A percentile compares a stretch with the other conserved stretches of the same genome.
Conservation (phyloP, 441 rosid genomes). For the Macaranga tanarius region DNA sequence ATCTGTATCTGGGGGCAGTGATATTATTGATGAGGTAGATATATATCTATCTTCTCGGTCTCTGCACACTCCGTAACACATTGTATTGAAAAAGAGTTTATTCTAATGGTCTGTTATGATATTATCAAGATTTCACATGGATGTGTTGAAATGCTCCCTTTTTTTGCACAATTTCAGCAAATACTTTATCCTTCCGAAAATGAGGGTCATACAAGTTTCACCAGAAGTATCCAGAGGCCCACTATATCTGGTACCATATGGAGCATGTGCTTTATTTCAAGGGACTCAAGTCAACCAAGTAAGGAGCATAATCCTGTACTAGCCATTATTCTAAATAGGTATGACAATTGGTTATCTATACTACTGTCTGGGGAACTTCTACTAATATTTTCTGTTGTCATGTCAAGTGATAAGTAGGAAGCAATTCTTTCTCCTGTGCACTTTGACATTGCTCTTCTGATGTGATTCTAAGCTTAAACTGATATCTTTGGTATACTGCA, state of each 20-base stretch:
- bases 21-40: slow-evolving; percentile 66
- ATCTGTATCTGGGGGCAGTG: slow-evolving; percentile 56
- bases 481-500: slow-evolving; percentile 41
- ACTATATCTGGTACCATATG: slow-evolving; percentile 82
- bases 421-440: slow-evolving; percentile 22
- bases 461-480: slow-evolving; percentile 27
- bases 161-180: slow-evolving; percentile 51
- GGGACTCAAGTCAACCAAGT: slow-evolving; percentile 45
- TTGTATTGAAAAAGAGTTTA: slow-evolving; percentile 19
- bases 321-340: slow-evolving; percentile 92
- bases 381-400: slow-evolving; percentile 19
- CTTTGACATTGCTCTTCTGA: slow-evolving; percentile 26
- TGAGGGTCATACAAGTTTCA: slow-evolving; percentile 39
- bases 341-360: slow-evolving; percentile 32
- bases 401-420: slow-evolving; percentile 26
- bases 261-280: slow-evolving; percentile 98
- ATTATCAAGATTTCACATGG: slow-evolving; percentile 16
- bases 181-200: slow-evolving; percentile 72
- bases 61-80: slow-evolving; percentile 20
- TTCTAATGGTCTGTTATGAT: slow-evolving; percentile 7
- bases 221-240: slow-evolving; percentile 39
- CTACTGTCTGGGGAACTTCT: slow-evolving; percentile 26
- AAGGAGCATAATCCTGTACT: slow-evolving; percentile 76
- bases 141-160: slow-evolving; percentile 29
- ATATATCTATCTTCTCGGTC: slow-evolving; percentile 18